These are phyloP conservation scores for Phytomonas sp. DNA, from an alignment of 208 protist species.

Conservation along the genomic window DNA sequence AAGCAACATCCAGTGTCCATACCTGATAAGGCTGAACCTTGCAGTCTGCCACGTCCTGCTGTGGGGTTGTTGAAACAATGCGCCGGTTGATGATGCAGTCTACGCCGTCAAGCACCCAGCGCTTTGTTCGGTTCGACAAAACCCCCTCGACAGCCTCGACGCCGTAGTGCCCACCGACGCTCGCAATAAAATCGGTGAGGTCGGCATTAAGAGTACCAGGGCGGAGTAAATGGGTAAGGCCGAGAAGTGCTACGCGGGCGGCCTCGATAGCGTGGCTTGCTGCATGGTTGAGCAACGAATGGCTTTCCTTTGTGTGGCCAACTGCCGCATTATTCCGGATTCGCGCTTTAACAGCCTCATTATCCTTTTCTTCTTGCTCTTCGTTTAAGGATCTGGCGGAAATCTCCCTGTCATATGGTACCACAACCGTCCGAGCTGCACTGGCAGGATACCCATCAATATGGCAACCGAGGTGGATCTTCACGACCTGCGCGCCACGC, in stretches of 20 bases:
- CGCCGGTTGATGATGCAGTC: conserved; percentile 92
- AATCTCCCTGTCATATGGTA: conserved; percentile 15
- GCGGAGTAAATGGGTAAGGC: conserved; percentile 67
- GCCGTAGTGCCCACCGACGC: conserved; percentile 85
- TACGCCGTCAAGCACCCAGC: conserved; percentile 95
- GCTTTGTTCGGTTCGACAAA: conserved; percentile 94
- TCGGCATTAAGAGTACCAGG: conserved; percentile 80
- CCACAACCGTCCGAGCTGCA: conserved; percentile 91
- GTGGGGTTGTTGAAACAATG: conserved; percentile 43
- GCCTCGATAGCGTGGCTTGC: conserved; percentile 91
- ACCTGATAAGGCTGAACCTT: conserved; percentile 62
- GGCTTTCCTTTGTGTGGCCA: background rate
- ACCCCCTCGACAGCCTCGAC: conserved; percentile 94
- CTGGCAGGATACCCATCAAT: conserved; percentile 96
- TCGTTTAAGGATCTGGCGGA: background rate
- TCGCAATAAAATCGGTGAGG: conserved; percentile 89
- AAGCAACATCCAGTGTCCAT: conserved; percentile 86
- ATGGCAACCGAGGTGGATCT: conserved; percentile 96
- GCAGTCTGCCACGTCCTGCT: conserved; percentile 90
- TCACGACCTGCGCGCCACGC: conserved; percentile 92
- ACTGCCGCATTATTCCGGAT: background rate
- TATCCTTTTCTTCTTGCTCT: background rate
- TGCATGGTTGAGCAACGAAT: background rate
- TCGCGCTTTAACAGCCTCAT: background rate
- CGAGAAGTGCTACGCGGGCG: conserved; percentile 89